phyloP scores from a whole-genome alignment of 495 filamentous ascomycete species.

The Podospora fimiseda region DNA sequence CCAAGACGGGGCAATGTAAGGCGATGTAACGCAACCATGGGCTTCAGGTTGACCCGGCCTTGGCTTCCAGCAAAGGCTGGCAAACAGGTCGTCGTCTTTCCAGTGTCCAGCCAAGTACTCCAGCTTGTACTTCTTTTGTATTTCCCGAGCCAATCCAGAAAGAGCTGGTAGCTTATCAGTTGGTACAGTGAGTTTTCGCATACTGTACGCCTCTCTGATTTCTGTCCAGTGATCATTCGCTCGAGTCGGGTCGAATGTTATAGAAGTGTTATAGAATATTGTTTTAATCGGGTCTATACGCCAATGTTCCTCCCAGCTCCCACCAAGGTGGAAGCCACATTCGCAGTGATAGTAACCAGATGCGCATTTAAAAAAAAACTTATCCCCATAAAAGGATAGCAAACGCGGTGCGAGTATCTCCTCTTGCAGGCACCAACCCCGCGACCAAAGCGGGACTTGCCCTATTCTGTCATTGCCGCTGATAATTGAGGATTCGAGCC shows the following conservation, averaged over 20 bases:
- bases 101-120: background rate
- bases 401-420: background rate
- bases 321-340: background rate
- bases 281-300: background rate
- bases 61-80: background rate
- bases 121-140: background rate
- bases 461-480: background rate
- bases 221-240: background rate
- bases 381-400: background rate
- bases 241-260: background rate
- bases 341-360: background rate
- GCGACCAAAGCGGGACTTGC: background rate
- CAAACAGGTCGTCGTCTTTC: background rate
- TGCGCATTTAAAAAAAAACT: background rate
- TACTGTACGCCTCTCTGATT: background rate
- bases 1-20: background rate
- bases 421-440: background rate
- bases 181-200: background rate
- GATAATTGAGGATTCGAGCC: background rate
- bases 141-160: background rate
- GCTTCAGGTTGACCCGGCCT: background rate
- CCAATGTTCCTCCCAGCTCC: background rate
- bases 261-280: too few species aligned
- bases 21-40: too few species aligned
- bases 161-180: background rate